phyloP scores from a whole-genome alignment of 2,329 filamentous ascomycete genomes.

The Aureobasidium sp. region DNA sequence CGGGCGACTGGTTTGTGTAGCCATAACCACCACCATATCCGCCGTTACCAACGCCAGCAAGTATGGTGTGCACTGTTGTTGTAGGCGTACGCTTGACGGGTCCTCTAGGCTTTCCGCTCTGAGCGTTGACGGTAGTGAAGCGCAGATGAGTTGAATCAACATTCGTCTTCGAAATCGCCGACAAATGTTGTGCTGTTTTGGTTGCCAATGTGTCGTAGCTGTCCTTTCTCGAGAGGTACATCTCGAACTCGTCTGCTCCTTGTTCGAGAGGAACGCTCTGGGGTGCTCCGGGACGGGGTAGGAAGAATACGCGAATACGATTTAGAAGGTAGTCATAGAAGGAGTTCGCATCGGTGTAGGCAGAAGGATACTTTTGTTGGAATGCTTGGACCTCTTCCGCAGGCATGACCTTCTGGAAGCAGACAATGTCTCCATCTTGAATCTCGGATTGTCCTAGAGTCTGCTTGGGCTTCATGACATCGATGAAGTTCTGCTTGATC shows the following conservation, averaged over 20 bases:
- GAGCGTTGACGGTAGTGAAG: constrained; percentile 78
- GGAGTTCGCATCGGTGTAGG: constrained; percentile 63
- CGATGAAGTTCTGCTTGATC: constrained; percentile 97
- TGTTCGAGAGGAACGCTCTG: constrained; percentile 28
- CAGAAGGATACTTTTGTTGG: constrained; percentile 16
- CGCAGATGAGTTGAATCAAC: constrained; percentile 81
- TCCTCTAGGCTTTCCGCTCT: constrained; percentile 68
- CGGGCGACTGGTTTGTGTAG: constrained; percentile 50
- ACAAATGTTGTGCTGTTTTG: constrained; percentile 71
- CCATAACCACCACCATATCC: constrained; percentile 64
- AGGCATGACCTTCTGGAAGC: constrained; percentile 66
- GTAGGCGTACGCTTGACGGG: constrained; percentile 66
- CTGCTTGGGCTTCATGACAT: constrained; percentile 83
- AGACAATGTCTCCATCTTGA: constrained; percentile 94
- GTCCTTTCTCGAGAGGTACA: constrained; percentile 81
- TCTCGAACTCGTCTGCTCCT: constrained; percentile 59
- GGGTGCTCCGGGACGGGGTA: constrained; percentile 48
- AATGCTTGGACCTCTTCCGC: constrained; percentile 36
- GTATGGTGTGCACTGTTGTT: constrained; percentile 69
- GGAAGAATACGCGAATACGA: constrained; percentile 71
- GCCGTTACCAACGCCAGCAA: constrained; percentile 50
- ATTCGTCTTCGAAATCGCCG: constrained; percentile 27
- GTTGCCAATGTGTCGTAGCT: constrained; percentile 80
- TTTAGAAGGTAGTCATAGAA: constrained; percentile 94
- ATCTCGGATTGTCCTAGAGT: constrained; percentile 87